phyloP scores from a whole-genome alignment of 768 basidiomycete species.

The Termitomyces sp. region DNA sequence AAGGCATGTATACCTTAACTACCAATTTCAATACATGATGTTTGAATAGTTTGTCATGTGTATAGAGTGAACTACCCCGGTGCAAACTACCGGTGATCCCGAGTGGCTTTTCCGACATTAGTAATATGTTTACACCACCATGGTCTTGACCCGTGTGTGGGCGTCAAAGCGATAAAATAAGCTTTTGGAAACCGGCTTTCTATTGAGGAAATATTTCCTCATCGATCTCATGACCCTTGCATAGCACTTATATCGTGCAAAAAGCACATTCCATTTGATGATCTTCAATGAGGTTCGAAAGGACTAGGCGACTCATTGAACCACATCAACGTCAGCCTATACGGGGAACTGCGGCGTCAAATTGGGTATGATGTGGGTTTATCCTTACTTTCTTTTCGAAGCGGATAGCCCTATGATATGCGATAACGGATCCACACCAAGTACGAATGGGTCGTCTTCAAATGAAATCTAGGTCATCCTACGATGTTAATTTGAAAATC shows the following conservation, averaged over 20 bases:
- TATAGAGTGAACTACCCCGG: not conserved
- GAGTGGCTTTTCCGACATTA: not conserved
- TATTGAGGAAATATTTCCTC: too few relatives aligned
- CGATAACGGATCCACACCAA: too few relatives aligned
- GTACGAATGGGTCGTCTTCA: too few relatives aligned
- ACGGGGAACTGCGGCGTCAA: too few relatives aligned
- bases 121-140: not conserved
- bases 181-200: not conserved
- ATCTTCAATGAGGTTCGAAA: not conserved
- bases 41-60: too few relatives aligned
- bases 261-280: not conserved
- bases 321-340: too few relatives aligned
- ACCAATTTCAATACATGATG: too few relatives aligned
- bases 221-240: too few relatives aligned
- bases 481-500: not conserved
- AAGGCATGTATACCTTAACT: not conserved
- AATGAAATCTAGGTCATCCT: too few relatives aligned
- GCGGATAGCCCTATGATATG: not conserved
- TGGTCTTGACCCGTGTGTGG: not conserved
- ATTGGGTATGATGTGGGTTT: not conserved
- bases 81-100: not conserved
- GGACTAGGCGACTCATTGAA: not conserved
- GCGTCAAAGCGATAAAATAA: not conserved
- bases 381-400: not conserved
- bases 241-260: too few relatives aligned